Evolutionary conservation across 768 basidiomycete species (phyloP), one percentile per base, ranked within the genome.

Genomic region (Clitopilus hobsonii): DNA sequence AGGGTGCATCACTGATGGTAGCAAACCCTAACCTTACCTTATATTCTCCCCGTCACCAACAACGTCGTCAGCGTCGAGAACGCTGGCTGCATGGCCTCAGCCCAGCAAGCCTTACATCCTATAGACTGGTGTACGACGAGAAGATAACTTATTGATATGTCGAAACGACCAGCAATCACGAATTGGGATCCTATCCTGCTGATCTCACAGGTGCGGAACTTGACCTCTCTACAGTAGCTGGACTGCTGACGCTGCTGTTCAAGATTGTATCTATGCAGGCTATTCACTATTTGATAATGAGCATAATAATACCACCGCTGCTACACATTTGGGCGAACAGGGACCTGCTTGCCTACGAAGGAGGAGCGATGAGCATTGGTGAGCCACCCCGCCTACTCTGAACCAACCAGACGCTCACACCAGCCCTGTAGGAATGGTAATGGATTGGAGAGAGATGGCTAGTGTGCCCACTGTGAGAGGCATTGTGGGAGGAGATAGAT

Each of bases 381-480:
- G 65, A 57, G 85, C 59, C n/a, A 28, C 32, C 13, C 48, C 29
- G 27, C 22, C 8, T 45, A 18, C 41, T 32, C 41, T 18, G 18
- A 6, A 1, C 30, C 27, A 23, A 8, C 4, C 14, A 10, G 14
- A 27, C 2, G 10, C 29, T 20, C 28, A n/a, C 47, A 49, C 53
- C 20, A n/a, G 8, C 20, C 41, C 27, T 36, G 28, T 57, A 88
- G 89, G 88, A 2, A 91, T 94, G 88, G 75, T 98, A 30, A 93
- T 99, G 86, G 95, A 98, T 71, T 99, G 97, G 97, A 80, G 94
- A 47, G 91, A 98, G 69, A 88, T 99, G 84, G 89, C 94, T 0
- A 90, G 93, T 3, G 72, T 82, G 51, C 84, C 90, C 3, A 94
- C 94, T 0, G 83, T 89, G 20, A 81, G 79, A 54, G 82, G 82